A percentile compares a stretch with the other conserved stretches of the same genome.
Conservation (phyloP, 345 rosid species). For the Populus davidiana region DNA sequence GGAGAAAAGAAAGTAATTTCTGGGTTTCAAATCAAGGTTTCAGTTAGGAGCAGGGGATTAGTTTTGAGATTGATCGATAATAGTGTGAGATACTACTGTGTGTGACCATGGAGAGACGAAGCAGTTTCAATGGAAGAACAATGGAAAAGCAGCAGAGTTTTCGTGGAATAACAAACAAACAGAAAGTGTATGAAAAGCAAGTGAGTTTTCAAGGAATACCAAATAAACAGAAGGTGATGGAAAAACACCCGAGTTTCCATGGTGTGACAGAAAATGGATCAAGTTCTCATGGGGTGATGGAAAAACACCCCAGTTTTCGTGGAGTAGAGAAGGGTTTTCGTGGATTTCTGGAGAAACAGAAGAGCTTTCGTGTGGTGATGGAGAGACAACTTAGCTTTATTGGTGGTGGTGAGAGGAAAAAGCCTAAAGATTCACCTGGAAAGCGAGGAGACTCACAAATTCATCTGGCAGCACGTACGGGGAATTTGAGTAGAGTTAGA, state of each 20-base stretch:
- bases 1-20: conserved; percentile 6
- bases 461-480: conserved; percentile 83
- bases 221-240: conserved; percentile 32
- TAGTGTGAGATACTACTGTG: not conserved
- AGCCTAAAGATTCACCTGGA: conserved; percentile 86
- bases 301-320: conserved; percentile 49
- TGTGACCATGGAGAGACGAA: conserved; percentile 33
- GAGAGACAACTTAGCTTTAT: conserved; percentile 95
- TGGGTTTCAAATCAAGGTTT: conserved; percentile 1
- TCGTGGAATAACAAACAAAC: conserved; percentile 11
- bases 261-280: conserved; percentile 58
- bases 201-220: conserved; percentile 20
- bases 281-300: conserved; percentile 44
- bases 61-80: not conserved
- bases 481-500: conserved; percentile 59
- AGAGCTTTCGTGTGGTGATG: conserved; percentile 81
- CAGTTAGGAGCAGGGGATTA: not conserved
- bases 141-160: conserved; percentile 51
- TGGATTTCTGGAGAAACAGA: conserved; percentile 87
- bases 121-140: conserved; percentile 21
- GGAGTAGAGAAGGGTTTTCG: conserved; percentile 46
- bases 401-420: conserved; percentile 66
- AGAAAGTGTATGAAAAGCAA: conserved; percentile 32
- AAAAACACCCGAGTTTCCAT: conserved; percentile 24
- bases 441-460: conserved; percentile 86